These are phyloP conservation scores for Cordyceps tenuipes DNA, from an alignment of 2,329 filamentous ascomycete species.

Conservation along the genomic window DNA sequence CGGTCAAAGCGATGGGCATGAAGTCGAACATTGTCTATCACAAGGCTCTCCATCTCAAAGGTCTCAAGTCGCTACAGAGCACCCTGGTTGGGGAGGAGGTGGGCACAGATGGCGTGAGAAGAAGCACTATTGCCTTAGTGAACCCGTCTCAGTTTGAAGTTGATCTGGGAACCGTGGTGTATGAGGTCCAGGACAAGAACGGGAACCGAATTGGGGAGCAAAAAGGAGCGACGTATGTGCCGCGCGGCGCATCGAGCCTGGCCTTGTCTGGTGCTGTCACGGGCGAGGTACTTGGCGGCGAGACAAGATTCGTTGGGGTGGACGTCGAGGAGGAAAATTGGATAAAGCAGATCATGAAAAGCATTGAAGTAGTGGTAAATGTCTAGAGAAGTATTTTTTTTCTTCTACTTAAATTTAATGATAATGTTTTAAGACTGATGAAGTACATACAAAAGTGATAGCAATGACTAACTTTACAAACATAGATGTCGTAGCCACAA, in stretches of 20 bases:
- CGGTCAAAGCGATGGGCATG: slow-evolving; percentile 6
- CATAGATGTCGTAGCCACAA: not conserved
- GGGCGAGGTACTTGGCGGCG: not conserved
- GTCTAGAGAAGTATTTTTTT: not conserved
- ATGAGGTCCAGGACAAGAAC: slow-evolving; percentile 4
- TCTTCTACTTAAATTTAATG: not conserved
- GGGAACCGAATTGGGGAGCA: not conserved
- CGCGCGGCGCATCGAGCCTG: not conserved
- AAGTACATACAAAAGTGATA: not conserved
- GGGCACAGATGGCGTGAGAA: not conserved
- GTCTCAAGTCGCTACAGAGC: not conserved
- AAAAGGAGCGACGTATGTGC: not conserved
- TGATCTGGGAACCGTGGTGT: slow-evolving; percentile 4
- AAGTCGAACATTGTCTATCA: slow-evolving; percentile 7
- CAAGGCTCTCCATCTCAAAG: slow-evolving; percentile 1
- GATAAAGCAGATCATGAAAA: not conserved
- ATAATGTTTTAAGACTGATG: not conserved
- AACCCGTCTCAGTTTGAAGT: slow-evolving; percentile 10
- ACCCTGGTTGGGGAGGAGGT: not conserved
- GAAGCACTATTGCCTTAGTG: not conserved
- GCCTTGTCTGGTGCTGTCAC: not conserved
- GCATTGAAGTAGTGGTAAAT: not conserved
- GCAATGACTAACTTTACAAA: not conserved
- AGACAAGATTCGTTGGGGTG: slow-evolving; percentile 5
- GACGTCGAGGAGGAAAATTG: slow-evolving; percentile 8